These are phyloP conservation scores for Piloderma croceum DNA, from an alignment of 768 basidiomycete genomes.

Conservation along the genomic window DNA sequence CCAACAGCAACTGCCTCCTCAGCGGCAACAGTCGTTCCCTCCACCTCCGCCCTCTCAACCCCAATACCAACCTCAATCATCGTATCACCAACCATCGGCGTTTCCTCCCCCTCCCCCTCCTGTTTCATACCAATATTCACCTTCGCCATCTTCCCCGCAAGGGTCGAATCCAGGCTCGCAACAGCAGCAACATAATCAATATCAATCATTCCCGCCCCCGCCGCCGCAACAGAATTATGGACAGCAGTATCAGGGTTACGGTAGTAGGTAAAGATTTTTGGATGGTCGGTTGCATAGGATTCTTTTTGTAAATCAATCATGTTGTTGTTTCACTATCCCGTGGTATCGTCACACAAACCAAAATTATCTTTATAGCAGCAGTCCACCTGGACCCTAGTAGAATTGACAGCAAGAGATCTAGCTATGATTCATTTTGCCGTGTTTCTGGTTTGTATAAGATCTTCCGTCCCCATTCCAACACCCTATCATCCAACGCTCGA, in stretches of 20 bases:
- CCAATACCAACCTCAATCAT: conserved; percentile 10
- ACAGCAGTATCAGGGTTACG: conserved; percentile 27
- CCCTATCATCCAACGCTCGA: conserved; percentile 40
- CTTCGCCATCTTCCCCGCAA: too few relatives aligned
- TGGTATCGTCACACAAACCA: conserved; percentile 4
- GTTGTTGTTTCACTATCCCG: conserved; percentile 23
- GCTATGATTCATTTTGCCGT: too few relatives aligned
- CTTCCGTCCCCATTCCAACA: conserved; percentile 41
- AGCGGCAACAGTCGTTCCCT: conserved; percentile 13
- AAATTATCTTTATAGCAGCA: too few relatives aligned
- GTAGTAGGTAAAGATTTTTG: conserved; percentile 6
- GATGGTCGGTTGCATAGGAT: conserved; percentile 18
- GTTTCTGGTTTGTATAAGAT: conserved; percentile 36
- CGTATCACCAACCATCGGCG: conserved; percentile 12
- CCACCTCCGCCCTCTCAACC: conserved; percentile 15
- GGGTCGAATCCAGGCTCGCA: conserved; percentile 18
- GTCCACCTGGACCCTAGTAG: too few relatives aligned
- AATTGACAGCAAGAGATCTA: too few relatives aligned
- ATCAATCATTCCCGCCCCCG: conserved; percentile 23
- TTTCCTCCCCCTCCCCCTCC: conserved; percentile 26
- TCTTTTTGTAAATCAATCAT: conserved; percentile 34
- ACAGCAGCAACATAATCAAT: conserved; percentile 22
- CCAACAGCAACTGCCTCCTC: conserved; percentile 16
- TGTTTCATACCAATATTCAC: conserved; percentile 20
- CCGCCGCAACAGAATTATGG: conserved; percentile 26